These are phyloP conservation scores for Talaromyces rugulosus DNA, from an alignment of 2,329 filamentous ascomycete species.

Conservation along the genomic window DNA sequence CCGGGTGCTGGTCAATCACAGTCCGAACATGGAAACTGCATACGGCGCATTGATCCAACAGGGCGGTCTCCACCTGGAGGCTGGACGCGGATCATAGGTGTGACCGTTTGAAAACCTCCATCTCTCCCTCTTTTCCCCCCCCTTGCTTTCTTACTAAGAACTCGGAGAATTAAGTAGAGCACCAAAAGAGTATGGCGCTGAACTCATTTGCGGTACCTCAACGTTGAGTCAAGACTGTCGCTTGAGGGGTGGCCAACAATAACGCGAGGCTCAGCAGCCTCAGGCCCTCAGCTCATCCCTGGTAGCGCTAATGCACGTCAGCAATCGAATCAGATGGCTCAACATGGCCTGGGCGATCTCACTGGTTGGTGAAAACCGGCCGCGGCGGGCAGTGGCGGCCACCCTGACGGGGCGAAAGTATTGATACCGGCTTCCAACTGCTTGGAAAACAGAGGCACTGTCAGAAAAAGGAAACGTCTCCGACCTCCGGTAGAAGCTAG, in stretches of 20 bases:
- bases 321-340: constrained; percentile 11
- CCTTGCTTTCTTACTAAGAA: not conserved
- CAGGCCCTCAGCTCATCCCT: constrained; percentile 12
- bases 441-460: not conserved
- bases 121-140: not conserved
- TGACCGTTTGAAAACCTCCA: not conserved
- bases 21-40: not conserved
- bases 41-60: not conserved
- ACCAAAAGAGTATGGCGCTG: not conserved
- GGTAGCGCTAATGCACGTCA: constrained; percentile 13
- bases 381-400: not conserved
- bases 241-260: not conserved
- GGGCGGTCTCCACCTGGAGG: not conserved
- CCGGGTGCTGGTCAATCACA: not conserved
- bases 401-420: not conserved
- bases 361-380: constrained; percentile 1
- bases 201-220: not conserved
- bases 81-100: not conserved
- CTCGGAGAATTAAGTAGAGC: not conserved
- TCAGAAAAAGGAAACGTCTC: not conserved
- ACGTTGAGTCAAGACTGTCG: not conserved
- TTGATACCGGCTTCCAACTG: not conserved
- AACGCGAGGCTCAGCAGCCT: constrained; percentile 6
- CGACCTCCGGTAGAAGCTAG: not conserved
- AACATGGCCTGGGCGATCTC: constrained; percentile 6